These are phyloP conservation scores for Datura wrightii DNA, from an alignment of 257 asterid genomes.

Conservation along the genomic window DNA sequence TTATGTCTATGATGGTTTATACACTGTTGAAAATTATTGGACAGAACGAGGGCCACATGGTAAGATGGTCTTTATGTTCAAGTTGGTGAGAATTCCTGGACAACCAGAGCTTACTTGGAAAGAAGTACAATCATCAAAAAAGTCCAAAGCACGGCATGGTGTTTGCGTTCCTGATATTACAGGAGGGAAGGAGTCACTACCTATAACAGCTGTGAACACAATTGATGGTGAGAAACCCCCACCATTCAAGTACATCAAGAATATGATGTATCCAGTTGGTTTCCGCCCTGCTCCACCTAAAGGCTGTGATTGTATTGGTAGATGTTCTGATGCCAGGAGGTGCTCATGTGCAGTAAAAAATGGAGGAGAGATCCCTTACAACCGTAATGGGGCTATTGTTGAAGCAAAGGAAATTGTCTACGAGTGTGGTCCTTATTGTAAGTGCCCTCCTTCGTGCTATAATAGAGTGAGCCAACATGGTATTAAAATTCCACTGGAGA, in stretches of 20 bases:
- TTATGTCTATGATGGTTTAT: conserved; percentile 82
- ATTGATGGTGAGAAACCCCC: conserved; percentile 61
- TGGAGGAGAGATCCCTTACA: conserved; percentile 84
- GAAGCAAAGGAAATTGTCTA: conserved; percentile 68
- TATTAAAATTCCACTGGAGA: conserved; percentile 63
- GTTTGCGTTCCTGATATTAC: conserved; percentile 72
- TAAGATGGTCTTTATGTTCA: conserved; percentile 72
- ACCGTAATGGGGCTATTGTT: conserved; percentile 73
- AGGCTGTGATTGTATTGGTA: conserved; percentile 76
- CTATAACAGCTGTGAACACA: conserved; percentile 69
- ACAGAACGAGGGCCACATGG: conserved; percentile 64
- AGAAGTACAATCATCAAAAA: conserved; percentile 58
- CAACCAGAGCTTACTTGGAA: conserved; percentile 87
- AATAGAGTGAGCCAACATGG: conserved; percentile 82
- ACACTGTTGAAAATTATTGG: conserved; percentile 62
- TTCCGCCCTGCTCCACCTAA: conserved; percentile 44
- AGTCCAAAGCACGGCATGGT: conserved; percentile 53
- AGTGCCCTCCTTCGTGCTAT: conserved; percentile 88
- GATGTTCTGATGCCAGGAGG: conserved; percentile 59
- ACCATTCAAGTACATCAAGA: conserved; percentile 56
- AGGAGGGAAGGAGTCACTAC: conserved; percentile 58
- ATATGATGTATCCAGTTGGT: conserved; percentile 72
- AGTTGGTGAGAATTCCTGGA: conserved; percentile 71
- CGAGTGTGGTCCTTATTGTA: conserved; percentile 91
- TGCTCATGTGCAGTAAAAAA: conserved; percentile 70